phyloP scores from a whole-genome alignment of 208 protist genomes.

The Acanthamoeba sp. region DNA sequence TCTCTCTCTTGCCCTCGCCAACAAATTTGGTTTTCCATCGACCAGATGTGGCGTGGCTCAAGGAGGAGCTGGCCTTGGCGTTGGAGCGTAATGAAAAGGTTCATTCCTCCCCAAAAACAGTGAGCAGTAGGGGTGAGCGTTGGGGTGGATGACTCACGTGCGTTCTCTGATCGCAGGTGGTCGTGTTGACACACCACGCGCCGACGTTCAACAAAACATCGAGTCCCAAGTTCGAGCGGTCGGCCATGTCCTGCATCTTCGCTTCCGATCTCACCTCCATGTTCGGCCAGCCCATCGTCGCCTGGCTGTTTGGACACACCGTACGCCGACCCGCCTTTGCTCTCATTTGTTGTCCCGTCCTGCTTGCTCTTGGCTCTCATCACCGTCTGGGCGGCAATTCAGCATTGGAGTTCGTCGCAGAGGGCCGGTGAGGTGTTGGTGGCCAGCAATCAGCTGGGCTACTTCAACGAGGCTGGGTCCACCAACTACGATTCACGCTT shows the following conservation, averaged over 20 bases:
- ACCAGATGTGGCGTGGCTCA: conserved; percentile 2
- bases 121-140: too few relatives aligned
- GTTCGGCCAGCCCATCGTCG: conserved; percentile 1
- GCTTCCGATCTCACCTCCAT: not conserved
- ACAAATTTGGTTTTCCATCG: not conserved
- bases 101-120: too few relatives aligned
- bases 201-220: not conserved
- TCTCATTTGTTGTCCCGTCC: not conserved
- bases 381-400: not conserved
- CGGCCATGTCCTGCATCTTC: not conserved
- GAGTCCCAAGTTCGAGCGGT: not conserved
- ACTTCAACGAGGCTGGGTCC: conserved; percentile 34
- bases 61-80: not conserved
- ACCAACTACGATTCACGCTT: not conserved
- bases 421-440: not conserved
- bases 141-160: too few relatives aligned
- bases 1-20: too few relatives aligned
- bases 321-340: not conserved
- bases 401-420: conserved; percentile 43
- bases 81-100: not conserved
- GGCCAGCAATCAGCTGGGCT: conserved; percentile 32
- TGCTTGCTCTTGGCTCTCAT: not conserved
- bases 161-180: not conserved
- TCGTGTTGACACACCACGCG: conserved; percentile 45
- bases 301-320: conserved; percentile 63